Evolutionary conservation across 129 eudicot genomes (phyloP).

Genomic region (Pseudognaphalium luteoalbum): DNA sequence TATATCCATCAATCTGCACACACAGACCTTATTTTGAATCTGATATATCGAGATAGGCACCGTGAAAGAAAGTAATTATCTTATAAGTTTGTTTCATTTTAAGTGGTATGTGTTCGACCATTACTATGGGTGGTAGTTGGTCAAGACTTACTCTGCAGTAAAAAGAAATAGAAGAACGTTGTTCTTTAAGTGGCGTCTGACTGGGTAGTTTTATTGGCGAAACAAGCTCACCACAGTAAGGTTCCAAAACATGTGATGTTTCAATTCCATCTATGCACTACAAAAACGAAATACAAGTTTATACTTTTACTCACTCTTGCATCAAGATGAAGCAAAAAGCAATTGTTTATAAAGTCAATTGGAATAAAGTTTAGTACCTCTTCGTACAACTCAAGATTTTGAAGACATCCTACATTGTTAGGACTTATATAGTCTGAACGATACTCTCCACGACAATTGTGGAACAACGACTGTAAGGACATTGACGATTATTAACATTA

Average conservation of each 20-base stretch:
- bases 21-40: neutral
- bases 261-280: conserved; percentile 42
- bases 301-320: too few species aligned
- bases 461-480: conserved; percentile 33
- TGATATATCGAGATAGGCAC: neutral
- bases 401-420: conserved; percentile 32
- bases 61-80: neutral
- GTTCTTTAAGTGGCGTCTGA: conserved; percentile 3
- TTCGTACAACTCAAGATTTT: conserved; percentile 22
- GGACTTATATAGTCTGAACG: conserved; percentile 14
- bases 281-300: neutral
- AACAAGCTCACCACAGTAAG: conserved; percentile 22
- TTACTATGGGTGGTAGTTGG: neutral
- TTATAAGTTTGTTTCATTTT: neutral
- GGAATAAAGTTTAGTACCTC: conserved; percentile 31
- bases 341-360: neutral
- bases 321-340: neutral
- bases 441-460: conserved; percentile 43
- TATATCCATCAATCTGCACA: conserved; percentile 33
- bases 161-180: conserved; percentile 4
- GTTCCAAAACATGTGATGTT: conserved; percentile 30
- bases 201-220: conserved; percentile 18
- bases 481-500: neutral
- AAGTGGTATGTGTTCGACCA: neutral
- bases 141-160: conserved; percentile 40